Evolutionary conservation across 163 green algal species (phyloP).

Genomic region (Volvox carteri): DNA sequence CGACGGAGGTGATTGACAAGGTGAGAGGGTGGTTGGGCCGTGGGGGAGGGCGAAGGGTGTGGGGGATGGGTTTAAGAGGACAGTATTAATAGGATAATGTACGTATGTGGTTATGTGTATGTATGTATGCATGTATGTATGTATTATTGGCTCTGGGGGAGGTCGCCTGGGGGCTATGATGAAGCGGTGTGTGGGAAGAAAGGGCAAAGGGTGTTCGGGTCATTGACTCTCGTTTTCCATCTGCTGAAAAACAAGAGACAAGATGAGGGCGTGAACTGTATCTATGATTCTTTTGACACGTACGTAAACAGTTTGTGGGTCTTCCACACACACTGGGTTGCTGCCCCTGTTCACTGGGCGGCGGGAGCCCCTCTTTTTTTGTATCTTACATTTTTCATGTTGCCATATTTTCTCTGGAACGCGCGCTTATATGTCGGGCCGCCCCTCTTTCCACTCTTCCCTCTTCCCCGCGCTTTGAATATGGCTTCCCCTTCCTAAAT

Average conservation of each 20-base stretch:
- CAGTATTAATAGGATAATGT: background rate
- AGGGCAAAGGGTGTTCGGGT: background rate
- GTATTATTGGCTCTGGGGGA: no score
- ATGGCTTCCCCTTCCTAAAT: background rate
- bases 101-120: no score
- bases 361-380: background rate
- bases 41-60: background rate
- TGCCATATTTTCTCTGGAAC: background rate
- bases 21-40: background rate
- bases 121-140: no score
- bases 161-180: no score
- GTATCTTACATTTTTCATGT: background rate
- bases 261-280: no score
- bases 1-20: slow-evolving; percentile 33
- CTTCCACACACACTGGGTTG: no score
- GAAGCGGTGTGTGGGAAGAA: no score
- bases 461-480: background rate
- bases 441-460: background rate
- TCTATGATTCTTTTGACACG: no score
- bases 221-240: background rate
- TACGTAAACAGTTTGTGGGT: no score
- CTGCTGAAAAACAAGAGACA: no score
- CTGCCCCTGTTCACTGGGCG: background rate
- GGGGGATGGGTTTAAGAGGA: no score
- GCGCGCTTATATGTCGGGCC: background rate